Conservation (phyloP, 164 flowering plant species). For the Berberis vulgaris region DNA sequence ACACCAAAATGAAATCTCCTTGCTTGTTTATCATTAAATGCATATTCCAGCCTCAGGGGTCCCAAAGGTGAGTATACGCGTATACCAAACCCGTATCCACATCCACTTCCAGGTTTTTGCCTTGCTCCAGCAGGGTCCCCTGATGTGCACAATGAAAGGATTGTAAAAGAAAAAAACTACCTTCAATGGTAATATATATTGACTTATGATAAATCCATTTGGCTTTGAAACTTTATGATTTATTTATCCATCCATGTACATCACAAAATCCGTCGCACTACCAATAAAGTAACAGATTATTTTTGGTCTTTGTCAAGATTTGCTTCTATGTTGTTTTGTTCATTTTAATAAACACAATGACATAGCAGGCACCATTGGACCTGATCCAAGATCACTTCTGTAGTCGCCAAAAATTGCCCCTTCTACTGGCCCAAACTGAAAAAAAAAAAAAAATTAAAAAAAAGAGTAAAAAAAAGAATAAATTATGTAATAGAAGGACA, state of each 20-base stretch:
- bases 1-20: constrained; percentile 91
- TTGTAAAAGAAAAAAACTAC: neutral
- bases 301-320: no score
- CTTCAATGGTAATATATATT: no score
- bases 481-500: neutral
- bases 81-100: constrained; percentile 83
- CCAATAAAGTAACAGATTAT: no score
- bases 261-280: no score
- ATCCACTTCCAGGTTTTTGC: constrained; percentile 87
- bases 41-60: constrained; percentile 84
- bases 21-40: constrained; percentile 61
- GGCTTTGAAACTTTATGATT: no score
- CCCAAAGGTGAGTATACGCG: constrained; percentile 92
- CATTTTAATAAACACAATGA: neutral
- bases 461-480: neutral
- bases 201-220: no score
- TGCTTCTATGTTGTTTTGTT: neutral
- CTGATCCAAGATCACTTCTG: constrained; percentile 93
- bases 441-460: constrained; percentile 11
- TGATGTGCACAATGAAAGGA: constrained; percentile 10
- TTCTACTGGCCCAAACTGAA: constrained; percentile 76
- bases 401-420: constrained; percentile 80
- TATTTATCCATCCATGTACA: no score
- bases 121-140: constrained; percentile 99
- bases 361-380: constrained; percentile 73